Conservation (phyloP, 192 early-diverging fungal genomes). For the Haplosporangium gracile region DNA sequence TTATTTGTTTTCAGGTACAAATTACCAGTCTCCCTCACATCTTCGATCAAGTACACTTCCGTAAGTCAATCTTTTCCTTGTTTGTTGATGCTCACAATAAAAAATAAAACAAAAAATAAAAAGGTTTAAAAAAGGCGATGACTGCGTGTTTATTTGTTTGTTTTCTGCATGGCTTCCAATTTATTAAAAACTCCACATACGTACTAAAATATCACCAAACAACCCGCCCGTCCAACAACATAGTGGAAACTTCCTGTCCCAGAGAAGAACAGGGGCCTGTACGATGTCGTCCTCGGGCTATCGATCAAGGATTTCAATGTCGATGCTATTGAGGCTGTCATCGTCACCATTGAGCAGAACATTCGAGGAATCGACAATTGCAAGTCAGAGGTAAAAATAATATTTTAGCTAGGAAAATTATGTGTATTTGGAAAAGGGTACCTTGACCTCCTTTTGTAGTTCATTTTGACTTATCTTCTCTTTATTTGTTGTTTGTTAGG, state of each 20-base stretch:
- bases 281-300: not conserved
- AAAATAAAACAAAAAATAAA: too few species aligned
- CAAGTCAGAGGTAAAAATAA: not conserved
- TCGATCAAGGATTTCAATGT: not conserved
- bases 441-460: not conserved
- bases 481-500: not conserved
- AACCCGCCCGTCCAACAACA: not conserved
- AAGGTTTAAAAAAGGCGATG: too few species aligned
- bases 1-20: too few species aligned
- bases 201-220: not conserved
- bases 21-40: too few species aligned
- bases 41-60: too few species aligned
- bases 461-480: not conserved
- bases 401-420: too few species aligned
- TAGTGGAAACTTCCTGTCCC: not conserved
- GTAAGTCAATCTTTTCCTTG: too few species aligned
- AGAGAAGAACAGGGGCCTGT: not conserved
- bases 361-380: not conserved
- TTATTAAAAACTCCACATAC: not conserved
- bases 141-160: too few species aligned
- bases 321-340: not conserved
- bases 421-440: not conserved
- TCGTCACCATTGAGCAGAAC: not conserved
- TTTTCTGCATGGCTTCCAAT: too few species aligned
- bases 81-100: too few species aligned